phyloP scores from a whole-genome alignment of 148 eudicot species.

The Silene uniflora region DNA sequence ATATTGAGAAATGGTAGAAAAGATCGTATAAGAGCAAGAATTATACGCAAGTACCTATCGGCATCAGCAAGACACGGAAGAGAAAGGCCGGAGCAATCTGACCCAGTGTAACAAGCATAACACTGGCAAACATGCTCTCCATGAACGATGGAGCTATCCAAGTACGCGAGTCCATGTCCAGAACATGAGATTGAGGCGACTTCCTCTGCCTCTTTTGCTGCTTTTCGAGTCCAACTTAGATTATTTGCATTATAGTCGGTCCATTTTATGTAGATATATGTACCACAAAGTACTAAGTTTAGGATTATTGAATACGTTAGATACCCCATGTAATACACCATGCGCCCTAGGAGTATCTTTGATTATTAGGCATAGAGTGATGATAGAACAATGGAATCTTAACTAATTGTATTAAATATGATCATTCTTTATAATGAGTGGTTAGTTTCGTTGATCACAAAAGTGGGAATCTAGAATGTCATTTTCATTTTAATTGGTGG shows the following conservation, averaged over 20 bases:
- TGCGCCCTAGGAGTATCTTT: not conserved
- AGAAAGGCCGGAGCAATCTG: slow-evolving; percentile 42
- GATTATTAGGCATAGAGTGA: no score
- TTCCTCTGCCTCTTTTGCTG: slow-evolving; percentile 62
- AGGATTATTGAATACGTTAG: slow-evolving; percentile 3
- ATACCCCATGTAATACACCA: not conserved
- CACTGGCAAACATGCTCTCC: slow-evolving; percentile 56
- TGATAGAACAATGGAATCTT: not conserved
- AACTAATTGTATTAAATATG: not conserved
- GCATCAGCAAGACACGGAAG: slow-evolving; percentile 48
- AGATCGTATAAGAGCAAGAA: not conserved
- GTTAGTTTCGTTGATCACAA: not conserved
- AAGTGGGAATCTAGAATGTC: not conserved
- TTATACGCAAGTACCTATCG: slow-evolving; percentile 28
- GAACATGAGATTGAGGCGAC: slow-evolving; percentile 56
- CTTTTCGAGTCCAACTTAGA: slow-evolving; percentile 44
- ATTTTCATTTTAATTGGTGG: not conserved
- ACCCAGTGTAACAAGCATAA: slow-evolving; percentile 44
- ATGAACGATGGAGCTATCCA: slow-evolving; percentile 42
- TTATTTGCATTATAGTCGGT: not conserved
- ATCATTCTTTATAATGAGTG: not conserved
- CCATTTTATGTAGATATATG: slow-evolving; percentile 4
- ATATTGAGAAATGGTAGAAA: no score
- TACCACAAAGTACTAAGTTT: not conserved
- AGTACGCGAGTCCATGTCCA: slow-evolving; percentile 56